phyloP scores from a whole-genome alignment of 768 basidiomycete species.

The Lentinula raphanica region DNA sequence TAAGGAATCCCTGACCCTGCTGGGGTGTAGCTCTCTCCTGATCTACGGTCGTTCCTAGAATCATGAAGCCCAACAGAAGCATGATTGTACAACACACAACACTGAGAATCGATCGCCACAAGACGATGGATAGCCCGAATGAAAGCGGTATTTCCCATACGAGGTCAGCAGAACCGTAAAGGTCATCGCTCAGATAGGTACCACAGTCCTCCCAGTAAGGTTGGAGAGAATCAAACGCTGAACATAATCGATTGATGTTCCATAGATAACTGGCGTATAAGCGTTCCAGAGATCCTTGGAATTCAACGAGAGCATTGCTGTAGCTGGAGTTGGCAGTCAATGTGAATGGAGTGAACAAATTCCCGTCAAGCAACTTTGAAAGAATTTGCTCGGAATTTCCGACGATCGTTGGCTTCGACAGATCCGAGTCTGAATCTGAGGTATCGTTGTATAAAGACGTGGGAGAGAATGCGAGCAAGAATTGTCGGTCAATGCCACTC shows the following conservation, averaged over 20 bases:
- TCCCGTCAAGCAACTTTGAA: neutral
- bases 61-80: neutral
- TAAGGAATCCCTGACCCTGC: neutral
- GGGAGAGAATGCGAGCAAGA: conserved; percentile 9
- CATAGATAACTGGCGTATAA: conserved; percentile 10
- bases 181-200: neutral
- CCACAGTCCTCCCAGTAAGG: neutral
- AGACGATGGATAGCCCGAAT: neutral
- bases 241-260: conserved; percentile 8
- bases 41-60: neutral
- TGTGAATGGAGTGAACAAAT: neutral
- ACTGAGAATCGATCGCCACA: conserved; percentile 8
- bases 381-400: neutral
- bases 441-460: conserved; percentile 2
- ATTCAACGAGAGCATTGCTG: neutral
- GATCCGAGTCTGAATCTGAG: neutral
- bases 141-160: neutral
- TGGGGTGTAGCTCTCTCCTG: neutral
- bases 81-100: neutral
- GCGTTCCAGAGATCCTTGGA: neutral
- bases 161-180: neutral
- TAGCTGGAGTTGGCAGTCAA: neutral
- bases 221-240: neutral
- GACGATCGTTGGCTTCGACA: neutral
- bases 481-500: conserved; percentile 4